These are phyloP conservation scores for Termitomyces sp. DNA, from an alignment of 768 basidiomycete genomes.

Conservation along the genomic window DNA sequence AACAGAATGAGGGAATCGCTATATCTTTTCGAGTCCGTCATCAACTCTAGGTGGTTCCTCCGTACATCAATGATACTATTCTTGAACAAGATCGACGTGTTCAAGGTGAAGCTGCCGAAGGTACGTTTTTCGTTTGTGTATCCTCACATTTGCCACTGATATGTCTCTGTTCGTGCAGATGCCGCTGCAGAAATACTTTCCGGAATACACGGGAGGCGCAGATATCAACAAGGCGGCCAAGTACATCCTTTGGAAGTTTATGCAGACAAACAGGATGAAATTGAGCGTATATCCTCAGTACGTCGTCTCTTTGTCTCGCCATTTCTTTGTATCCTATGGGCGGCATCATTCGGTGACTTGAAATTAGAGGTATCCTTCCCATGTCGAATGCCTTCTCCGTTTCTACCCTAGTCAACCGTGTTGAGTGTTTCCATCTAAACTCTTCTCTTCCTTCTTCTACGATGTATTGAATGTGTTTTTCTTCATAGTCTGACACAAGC, in stretches of 20 bases:
- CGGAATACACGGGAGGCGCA: conserved; percentile 83
- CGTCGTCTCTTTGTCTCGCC: conserved; percentile 19
- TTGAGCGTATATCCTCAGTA: conserved; percentile 91
- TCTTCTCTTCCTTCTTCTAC: neutral
- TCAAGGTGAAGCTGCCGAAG: conserved; percentile 67
- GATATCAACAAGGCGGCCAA: conserved; percentile 95
- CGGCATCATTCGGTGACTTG: neutral
- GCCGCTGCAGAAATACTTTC: conserved; percentile 73
- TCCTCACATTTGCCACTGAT: neutral
- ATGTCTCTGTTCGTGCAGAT: conserved; percentile 31
- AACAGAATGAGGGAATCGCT: conserved; percentile 94
- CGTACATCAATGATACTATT: conserved; percentile 90
- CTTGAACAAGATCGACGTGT: conserved; percentile 92
- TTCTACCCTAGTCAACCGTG: neutral
- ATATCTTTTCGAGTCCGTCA: conserved; percentile 64
- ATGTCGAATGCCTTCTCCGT: neutral
- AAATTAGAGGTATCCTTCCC: neutral
- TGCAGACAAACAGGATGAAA: conserved; percentile 81
- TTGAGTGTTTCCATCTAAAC: too few relatives aligned
- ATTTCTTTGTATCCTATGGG: neutral
- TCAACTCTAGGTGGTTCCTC: conserved; percentile 67
- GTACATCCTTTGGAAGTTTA: conserved; percentile 92
- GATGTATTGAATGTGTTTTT: neutral
- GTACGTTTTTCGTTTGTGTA: neutral
- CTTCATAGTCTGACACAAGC: conserved; percentile 13